phyloP scores from a whole-genome alignment of 2,329 filamentous ascomycete species.

The Aspergillus phoenicis region DNA sequence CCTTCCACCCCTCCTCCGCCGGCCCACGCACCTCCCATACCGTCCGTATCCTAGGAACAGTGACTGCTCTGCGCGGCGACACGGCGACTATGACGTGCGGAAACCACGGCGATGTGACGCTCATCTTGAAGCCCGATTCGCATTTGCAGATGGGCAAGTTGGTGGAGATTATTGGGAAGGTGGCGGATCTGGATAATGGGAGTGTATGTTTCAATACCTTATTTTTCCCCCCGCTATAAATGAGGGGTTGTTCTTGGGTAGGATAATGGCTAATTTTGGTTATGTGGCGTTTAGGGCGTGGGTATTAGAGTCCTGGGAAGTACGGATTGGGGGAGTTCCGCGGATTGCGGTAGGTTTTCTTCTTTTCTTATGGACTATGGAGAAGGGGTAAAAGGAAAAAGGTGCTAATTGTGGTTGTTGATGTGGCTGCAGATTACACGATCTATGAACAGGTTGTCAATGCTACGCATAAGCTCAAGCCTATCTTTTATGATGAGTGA shows the following conservation, averaged over 20 bases:
- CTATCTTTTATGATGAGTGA: conserved; percentile 70
- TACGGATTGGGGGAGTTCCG: conserved; percentile 47
- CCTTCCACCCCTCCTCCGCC: conserved; percentile 61
- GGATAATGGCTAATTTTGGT: conserved; percentile 10
- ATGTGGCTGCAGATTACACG: conserved; percentile 64
- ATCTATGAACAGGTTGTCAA: conserved; percentile 80
- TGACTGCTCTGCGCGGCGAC: conserved; percentile 79
- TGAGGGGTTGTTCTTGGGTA: not conserved
- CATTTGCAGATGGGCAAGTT: conserved; percentile 49
- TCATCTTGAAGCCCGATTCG: conserved; percentile 66
- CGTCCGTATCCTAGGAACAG: conserved; percentile 84
- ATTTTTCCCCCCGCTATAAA: not conserved
- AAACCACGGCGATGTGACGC: conserved; percentile 67
- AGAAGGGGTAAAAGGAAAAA: too few relatives aligned
- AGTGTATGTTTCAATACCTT: conserved; percentile 30
- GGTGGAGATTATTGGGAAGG: conserved; percentile 52
- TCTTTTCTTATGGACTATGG: not conserved
- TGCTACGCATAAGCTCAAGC: conserved; percentile 76
- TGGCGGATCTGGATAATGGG: conserved; percentile 45
- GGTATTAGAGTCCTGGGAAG: conserved; percentile 46
- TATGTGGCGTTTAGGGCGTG: conserved; percentile 31
- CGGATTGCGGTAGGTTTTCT: conserved; percentile 40
- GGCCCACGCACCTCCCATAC: conserved; percentile 55
- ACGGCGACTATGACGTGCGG: conserved; percentile 77
- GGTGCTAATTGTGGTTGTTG: too few relatives aligned